phyloP scores from a whole-genome alignment of 176 grass and related monocot genomes.

The Zea luxurians region DNA sequence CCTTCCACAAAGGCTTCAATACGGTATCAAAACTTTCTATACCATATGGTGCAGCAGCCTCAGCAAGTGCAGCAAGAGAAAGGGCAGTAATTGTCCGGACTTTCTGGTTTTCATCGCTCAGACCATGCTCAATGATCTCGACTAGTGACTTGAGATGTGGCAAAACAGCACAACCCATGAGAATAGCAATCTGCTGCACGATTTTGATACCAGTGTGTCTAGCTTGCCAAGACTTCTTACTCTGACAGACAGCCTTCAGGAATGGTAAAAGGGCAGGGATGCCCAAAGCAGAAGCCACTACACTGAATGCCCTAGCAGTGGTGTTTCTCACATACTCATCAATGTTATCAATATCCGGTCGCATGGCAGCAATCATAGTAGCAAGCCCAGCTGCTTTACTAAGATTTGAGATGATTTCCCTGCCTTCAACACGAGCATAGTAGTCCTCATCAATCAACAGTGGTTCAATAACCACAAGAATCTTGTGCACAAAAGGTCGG shows the following conservation, averaged over 20 bases:
- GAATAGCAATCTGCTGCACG: slow-evolving; percentile 96
- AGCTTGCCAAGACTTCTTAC: slow-evolving; percentile 91
- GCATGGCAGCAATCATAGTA: slow-evolving; percentile 98
- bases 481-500: slow-evolving; percentile 96
- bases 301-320: slow-evolving; percentile 94
- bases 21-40: slow-evolving; percentile 98
- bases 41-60: slow-evolving; percentile 90
- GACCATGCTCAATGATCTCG: slow-evolving; percentile 95
- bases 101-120: slow-evolving; percentile 93
- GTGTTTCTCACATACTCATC: slow-evolving; percentile 99
- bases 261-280: slow-evolving; percentile 87
- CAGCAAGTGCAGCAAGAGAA: slow-evolving; percentile 91
- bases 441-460: slow-evolving; percentile 98
- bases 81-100: slow-evolving; percentile 93
- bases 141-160: slow-evolving; percentile 91
- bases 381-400: slow-evolving; percentile 98
- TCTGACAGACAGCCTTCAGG: slow-evolving; percentile 74
- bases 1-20: slow-evolving; percentile 97
- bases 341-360: slow-evolving; percentile 96
- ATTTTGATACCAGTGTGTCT: slow-evolving; percentile 95
- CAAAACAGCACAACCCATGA: slow-evolving; percentile 92
- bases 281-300: slow-evolving; percentile 93
- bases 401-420: slow-evolving; percentile 96
- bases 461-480: slow-evolving; percentile 93
- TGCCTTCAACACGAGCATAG: slow-evolving; percentile 95